Evolutionary conservation across 495 filamentous ascomycete species (phyloP), one percentile per base, ranked within the genome.

Genomic region (Hypoxylon intermedium): DNA sequence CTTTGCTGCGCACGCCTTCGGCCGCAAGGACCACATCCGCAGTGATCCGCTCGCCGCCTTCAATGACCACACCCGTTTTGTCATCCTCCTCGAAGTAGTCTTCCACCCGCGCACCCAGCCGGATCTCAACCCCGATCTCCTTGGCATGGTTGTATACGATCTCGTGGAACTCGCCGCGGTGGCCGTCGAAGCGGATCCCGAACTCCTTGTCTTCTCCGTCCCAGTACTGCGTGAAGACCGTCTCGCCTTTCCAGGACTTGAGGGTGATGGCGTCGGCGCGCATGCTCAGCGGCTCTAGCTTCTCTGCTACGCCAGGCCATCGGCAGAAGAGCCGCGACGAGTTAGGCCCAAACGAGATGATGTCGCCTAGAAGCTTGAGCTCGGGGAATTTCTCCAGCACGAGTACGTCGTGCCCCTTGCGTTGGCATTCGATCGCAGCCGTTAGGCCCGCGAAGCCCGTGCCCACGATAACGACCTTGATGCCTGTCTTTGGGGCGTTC

Each of bases 11-110:
- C 3, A 88, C 83, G 0, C 86, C 86, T 58, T 89, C 86, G 9
- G 85, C 86, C 5, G 83, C 85, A 33, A 89, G 68, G 0, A 88
- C 83, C 3, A 87, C 73, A 57, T 89, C 80, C 0, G 75, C 86
- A 0, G 67, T 55, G 19, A 86, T 72, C 6, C 74, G 68, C 68
- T 84, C 77, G 11, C 78, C 82, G 28, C 75, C 64, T 6, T 72
- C 70, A 28, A 78, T 76, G 12, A 81, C 74, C 24, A 87, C 84
- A 12, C 85, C 84, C 3, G 82, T 81, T 52, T 82, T 70, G 11
- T 71, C 64, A 9, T 82, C 79, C 9, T 69, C 69, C 74, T 89
- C 86, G 56, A 84, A 83, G 57, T 87, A 88, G 54, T 86, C 83
- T 41, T 73, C 75, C 11, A 88, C 83, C 40, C 79, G 77, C 13